Evolutionary conservation across 2,329 filamentous ascomycete species (phyloP).

Genomic region (Cadophora sp.): DNA sequence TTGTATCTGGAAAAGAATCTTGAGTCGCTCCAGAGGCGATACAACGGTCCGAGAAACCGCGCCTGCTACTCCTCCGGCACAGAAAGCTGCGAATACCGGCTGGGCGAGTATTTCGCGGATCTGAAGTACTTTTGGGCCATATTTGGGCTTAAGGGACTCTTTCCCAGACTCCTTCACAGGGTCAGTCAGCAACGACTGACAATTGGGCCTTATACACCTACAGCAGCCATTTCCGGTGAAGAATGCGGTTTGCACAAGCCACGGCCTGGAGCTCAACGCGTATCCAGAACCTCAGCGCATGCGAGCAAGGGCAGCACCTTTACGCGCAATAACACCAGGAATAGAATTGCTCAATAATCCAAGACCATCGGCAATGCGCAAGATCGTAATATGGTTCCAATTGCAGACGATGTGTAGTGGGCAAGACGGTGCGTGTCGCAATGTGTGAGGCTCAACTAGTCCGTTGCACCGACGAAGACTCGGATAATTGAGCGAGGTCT

Average conservation of each 20-base stretch:
- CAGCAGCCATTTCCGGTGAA: constrained; percentile 42
- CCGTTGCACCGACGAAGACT: constrained; percentile 18
- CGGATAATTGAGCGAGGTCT: constrained; percentile 20
- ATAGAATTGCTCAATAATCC: constrained; percentile 27
- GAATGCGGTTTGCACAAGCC: constrained; percentile 29
- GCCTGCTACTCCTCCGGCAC: constrained; percentile 91
- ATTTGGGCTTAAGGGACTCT: constrained; percentile 42
- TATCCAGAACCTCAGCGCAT: constrained; percentile 33
- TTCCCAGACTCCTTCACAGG: constrained; percentile 34
- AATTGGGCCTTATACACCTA: constrained; percentile 32
- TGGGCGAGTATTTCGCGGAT: constrained; percentile 68
- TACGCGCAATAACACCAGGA: constrained; percentile 30
- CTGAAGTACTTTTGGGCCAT: constrained; percentile 43
- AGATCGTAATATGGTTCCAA: not conserved
- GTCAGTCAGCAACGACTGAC: constrained; percentile 17
- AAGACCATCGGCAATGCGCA: constrained; percentile 30
- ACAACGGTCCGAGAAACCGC: constrained; percentile 98
- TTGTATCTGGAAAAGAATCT: constrained; percentile 98
- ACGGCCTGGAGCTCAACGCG: constrained; percentile 34
- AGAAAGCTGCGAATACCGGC: constrained; percentile 88
- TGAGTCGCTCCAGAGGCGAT: constrained; percentile 91
- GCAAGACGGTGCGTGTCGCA: constrained; percentile 16
- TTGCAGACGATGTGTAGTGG: constrained; percentile 13
- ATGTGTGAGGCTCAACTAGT: constrained; percentile 28
- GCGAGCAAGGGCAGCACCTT: constrained; percentile 26